Base-by-base conservation (phyloP, 345 rosid species). In the Gossypium herbaceum region DNA sequence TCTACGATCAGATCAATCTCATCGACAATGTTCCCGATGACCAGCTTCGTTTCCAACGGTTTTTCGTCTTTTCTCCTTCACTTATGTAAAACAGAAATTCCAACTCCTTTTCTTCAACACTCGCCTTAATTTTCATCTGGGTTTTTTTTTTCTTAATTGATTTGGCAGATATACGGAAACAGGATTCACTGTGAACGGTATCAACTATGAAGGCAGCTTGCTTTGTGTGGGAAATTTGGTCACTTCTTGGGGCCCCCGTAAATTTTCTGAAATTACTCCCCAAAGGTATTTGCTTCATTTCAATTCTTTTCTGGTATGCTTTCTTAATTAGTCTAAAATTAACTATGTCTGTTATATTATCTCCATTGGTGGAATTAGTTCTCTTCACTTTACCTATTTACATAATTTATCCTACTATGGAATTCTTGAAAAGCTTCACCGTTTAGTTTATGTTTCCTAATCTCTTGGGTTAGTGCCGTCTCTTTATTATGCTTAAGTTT, bases 1-100 rank as follows among this genome's bases (percentile, higher is more conserved):
- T 51, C 29, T 72, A 94, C 70, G 97, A 94, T 77, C 97, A 94
- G 89, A 90, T 94, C 85, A 92, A 94, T 85, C 88, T 94, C 79
- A 92, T 92, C 66, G 94, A 92, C 73, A 88, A 88, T 73, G 92
- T 87, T 73, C 97, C 97, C 7, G 91, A 92, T 19, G 97, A 94
- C 79, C 98, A 91, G 76, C 97, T 94, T 61, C 97, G 97, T 29
- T 94, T 94, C 74, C 94, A 91, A 82, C 85, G 87, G 96, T 57
- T 16, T 54, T 7, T 2, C 58, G 1, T 20, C 61, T 57, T 55
- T 57, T 57, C 61, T 57, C 34, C 15, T 9, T 20, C 61, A 20
- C 61, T 22, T 12, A 10, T 45, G 12, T 9, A 9, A 45, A 45
- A 45, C 50, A 10, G 50, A 9, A 45, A 45, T 8, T 45, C 13